A percentile compares a stretch with the other conserved stretches of the same genome.
Evolutionary conservation across 2,329 filamentous ascomycete genomes (phyloP).

Genomic region (Aspergillus ochraceus): DNA sequence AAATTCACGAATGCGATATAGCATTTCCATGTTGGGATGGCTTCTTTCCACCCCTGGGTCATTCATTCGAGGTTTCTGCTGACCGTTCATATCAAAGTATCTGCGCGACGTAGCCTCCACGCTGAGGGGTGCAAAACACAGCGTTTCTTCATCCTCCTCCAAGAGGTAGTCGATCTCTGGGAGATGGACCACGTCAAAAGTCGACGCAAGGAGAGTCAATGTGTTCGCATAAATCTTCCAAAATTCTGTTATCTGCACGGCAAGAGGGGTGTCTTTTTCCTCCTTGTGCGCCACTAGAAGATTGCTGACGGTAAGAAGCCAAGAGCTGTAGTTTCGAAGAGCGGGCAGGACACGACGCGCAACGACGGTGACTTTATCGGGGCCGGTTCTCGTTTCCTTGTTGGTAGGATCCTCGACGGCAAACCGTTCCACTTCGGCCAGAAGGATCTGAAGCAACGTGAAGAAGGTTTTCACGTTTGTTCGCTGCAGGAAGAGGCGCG

Average conservation of each 20-base stretch:
- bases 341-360: slow-evolving; percentile 63
- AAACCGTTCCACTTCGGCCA: slow-evolving; percentile 66
- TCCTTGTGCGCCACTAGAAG: slow-evolving; percentile 54
- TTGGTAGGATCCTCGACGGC: slow-evolving; percentile 50
- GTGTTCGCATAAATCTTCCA: slow-evolving; percentile 67
- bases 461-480: slow-evolving; percentile 79
- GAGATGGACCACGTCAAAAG: slow-evolving; percentile 59
- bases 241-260: slow-evolving; percentile 59
- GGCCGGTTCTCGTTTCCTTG: slow-evolving; percentile 36
- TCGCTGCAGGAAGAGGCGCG: slow-evolving; percentile 63
- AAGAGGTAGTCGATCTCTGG: slow-evolving; percentile 62
- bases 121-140: slow-evolving; percentile 64
- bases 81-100: slow-evolving; percentile 49
- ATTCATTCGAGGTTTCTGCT: slow-evolving; percentile 54
- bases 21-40: slow-evolving; percentile 63
- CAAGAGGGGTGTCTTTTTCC: slow-evolving; percentile 54
- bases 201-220: slow-evolving; percentile 58
- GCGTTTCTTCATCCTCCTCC: slow-evolving; percentile 66
- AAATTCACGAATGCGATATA: slow-evolving; percentile 64
- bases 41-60: slow-evolving; percentile 53
- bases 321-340: slow-evolving; percentile 67
- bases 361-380: slow-evolving; percentile 57
- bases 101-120: slow-evolving; percentile 51
- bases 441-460: slow-evolving; percentile 67
- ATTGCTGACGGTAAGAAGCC: slow-evolving; percentile 59